Evolutionary conservation across 805 yeast species (phyloP).

Genomic region (Candida maris): DNA sequence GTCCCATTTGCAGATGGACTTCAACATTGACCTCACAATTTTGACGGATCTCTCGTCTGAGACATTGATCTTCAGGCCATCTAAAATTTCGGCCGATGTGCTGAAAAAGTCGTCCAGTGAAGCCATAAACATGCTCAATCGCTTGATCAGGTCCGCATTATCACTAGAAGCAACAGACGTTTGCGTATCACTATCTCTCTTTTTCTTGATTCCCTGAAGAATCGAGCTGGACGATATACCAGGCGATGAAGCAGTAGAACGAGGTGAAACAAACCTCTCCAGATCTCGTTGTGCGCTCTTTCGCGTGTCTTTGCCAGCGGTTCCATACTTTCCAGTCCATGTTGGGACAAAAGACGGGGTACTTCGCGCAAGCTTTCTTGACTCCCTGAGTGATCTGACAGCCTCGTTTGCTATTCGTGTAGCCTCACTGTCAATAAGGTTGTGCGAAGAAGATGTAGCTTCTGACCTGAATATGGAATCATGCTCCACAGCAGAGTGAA

Average conservation of each 20-base stretch:
- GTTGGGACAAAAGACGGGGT: constrained; percentile 78
- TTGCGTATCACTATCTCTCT: constrained; percentile 26
- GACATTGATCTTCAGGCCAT: constrained; percentile 31
- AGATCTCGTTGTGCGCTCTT: not conserved
- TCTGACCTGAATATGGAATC: constrained; percentile 62
- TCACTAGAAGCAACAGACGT: constrained; percentile 6
- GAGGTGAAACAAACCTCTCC: constrained; percentile 2
- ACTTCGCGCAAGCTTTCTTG: constrained; percentile 48
- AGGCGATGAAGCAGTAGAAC: constrained; percentile 9
- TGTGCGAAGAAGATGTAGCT: constrained; percentile 42
- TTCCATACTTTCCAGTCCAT: constrained; percentile 93
- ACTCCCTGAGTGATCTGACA: constrained; percentile 53
- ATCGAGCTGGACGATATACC: constrained; percentile 45
- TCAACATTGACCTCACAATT: constrained; percentile 62
- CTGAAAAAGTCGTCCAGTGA: constrained; percentile 28
- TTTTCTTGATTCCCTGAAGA: constrained; percentile 43
- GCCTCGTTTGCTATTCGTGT: constrained; percentile 59
- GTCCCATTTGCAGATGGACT: constrained; percentile 68
- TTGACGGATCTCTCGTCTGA: constrained; percentile 52
- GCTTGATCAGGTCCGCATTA: constrained; percentile 17
- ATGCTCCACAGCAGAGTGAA: constrained; percentile 73
- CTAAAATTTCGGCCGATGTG: constrained; percentile 29
- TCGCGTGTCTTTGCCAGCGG: constrained; percentile 53
- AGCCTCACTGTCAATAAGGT: constrained; percentile 62
- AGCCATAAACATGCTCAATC: constrained; percentile 28